Conservation (phyloP, 148 eudicot species). For the Fagopyrum homotropicum region DNA sequence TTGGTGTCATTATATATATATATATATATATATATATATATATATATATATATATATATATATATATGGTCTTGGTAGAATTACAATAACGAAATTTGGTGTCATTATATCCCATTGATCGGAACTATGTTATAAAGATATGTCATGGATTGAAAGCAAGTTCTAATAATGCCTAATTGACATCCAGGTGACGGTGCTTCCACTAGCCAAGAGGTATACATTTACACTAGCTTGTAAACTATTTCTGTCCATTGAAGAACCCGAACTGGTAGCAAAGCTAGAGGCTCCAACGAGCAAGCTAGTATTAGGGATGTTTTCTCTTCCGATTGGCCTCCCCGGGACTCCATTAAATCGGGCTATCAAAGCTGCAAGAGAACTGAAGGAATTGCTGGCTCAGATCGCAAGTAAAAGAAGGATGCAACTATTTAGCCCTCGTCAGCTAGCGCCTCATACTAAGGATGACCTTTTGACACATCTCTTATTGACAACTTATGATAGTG, state of each 20-base stretch:
- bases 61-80: no score
- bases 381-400: slow-evolving; percentile 23
- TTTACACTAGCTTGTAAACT: slow-evolving; percentile 8
- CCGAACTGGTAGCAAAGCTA: slow-evolving; percentile 22
- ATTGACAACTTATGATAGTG: slow-evolving; percentile 21
- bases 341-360: slow-evolving; percentile 39
- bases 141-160: no score
- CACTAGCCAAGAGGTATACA: slow-evolving; percentile 14
- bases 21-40: no score
- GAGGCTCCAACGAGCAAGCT: slow-evolving; percentile 23
- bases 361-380: slow-evolving; percentile 27
- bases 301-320: slow-evolving; percentile 32
- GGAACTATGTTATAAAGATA: no score
- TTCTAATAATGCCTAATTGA: no score
- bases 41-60: no score
- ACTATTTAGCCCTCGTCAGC: slow-evolving; percentile 21
- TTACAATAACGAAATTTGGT: no score
- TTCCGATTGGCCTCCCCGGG: slow-evolving; percentile 36
- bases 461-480: slow-evolving; percentile 29
- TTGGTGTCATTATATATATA: no score
- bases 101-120: no score
- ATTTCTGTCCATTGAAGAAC: slow-evolving; percentile 26
- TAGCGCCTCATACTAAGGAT: not conserved
- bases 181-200: not conserved
- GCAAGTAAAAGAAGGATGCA: slow-evolving; percentile 25